Conservation (phyloP, 805 yeast genomes). For the Lachancea quebecensis region DNA sequence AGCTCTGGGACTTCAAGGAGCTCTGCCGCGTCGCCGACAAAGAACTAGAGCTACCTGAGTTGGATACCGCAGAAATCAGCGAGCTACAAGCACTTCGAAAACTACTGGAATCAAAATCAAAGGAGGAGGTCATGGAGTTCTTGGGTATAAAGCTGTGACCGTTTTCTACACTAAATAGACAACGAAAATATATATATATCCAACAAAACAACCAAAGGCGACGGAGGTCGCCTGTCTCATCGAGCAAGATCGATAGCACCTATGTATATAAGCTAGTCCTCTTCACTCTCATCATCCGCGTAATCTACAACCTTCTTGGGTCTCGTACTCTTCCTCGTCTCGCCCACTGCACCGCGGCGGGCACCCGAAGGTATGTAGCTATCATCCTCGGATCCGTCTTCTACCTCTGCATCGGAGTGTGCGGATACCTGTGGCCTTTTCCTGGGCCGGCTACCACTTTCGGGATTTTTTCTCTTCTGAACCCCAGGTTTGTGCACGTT, state of each 20-base stretch:
- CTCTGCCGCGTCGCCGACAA: constrained; percentile 38
- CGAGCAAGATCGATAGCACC: background rate
- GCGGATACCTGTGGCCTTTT: constrained; percentile 8
- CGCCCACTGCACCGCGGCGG: constrained; percentile 10
- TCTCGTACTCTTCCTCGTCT: constrained; percentile 38
- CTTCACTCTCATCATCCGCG: constrained; percentile 30
- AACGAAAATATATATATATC: too few relatives aligned
- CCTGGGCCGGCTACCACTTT: constrained; percentile 16
- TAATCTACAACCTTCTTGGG: constrained; percentile 31
- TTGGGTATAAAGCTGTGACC: constrained; percentile 29
- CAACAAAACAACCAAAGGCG: too few relatives aligned
- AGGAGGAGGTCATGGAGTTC: constrained; percentile 54
- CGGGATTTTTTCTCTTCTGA: constrained; percentile 24
- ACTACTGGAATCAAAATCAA: constrained; percentile 63
- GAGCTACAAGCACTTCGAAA: constrained; percentile 51
- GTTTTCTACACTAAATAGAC: too few relatives aligned
- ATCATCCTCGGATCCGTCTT: constrained; percentile 13
- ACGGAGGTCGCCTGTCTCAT: too few relatives aligned
- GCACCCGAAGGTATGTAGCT: constrained; percentile 3
- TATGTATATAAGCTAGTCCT: constrained; percentile 8
- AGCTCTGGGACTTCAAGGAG: constrained; percentile 40
- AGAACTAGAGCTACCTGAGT: constrained; percentile 17
- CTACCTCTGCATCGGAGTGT: constrained; percentile 11
- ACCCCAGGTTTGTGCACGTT: constrained; percentile 28
- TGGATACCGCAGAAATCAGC: constrained; percentile 35